Conservation (phyloP, 164 flowering plant species). For the Magnolia officinalis region DNA sequence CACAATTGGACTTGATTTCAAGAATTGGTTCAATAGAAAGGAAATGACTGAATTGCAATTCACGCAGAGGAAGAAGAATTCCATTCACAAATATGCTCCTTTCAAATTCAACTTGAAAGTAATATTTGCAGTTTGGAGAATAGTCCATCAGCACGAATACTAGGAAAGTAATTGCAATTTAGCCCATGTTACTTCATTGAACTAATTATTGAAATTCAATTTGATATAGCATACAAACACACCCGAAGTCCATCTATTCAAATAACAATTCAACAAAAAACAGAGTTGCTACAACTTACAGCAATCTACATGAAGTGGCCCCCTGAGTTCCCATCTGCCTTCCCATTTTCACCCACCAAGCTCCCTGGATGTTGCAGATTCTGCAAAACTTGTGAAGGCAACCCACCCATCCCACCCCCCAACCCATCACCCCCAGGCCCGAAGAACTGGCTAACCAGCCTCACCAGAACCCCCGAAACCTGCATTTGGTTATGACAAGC, state of each 20-base stretch:
- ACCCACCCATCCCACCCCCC: slow-evolving; percentile 47
- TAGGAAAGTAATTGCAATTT: too few species aligned
- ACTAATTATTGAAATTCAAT: too few species aligned
- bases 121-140: too few species aligned
- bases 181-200: too few species aligned
- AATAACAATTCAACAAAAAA: not conserved
- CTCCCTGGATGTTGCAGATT: slow-evolving; percentile 41
- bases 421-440: slow-evolving; percentile 62
- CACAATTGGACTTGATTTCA: too few species aligned
- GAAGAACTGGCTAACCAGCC: slow-evolving; percentile 66
- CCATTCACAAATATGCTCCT: too few species aligned
- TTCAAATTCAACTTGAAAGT: too few species aligned
- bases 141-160: too few species aligned
- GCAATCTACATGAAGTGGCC: slow-evolving; percentile 50
- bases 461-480: slow-evolving; percentile 56
- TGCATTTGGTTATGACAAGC: slow-evolving; percentile 89
- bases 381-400: slow-evolving; percentile 64
- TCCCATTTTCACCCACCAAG: slow-evolving; percentile 48
- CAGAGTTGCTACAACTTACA: not conserved
- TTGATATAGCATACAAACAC: not conserved
- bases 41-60: too few species aligned
- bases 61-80: too few species aligned
- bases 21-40: too few species aligned
- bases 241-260: not conserved
- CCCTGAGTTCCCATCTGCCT: slow-evolving; percentile 57